phyloP scores from a whole-genome alignment of 805 yeast genomes.

The Candida parachauliodes region DNA sequence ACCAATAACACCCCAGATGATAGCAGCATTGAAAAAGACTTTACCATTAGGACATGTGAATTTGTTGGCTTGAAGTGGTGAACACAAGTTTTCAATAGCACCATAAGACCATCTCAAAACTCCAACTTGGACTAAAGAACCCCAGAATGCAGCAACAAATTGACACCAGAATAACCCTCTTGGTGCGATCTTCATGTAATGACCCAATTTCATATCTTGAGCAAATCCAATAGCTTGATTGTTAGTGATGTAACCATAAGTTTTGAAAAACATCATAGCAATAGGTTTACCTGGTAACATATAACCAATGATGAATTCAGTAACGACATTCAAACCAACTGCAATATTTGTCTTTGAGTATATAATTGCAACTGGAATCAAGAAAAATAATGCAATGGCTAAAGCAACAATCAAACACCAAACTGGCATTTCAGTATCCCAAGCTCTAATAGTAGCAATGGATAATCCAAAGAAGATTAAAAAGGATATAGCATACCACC shows the following conservation, averaged over 20 bases:
- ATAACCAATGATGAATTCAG: conserved; percentile 42
- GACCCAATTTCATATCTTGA: conserved; percentile 45
- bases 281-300: conserved; percentile 47
- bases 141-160: conserved; percentile 41
- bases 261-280: conserved; percentile 47
- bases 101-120: conserved; percentile 43
- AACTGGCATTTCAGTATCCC: conserved; percentile 43
- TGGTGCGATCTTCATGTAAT: conserved; percentile 42
- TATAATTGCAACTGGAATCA: conserved; percentile 37
- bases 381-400: conserved; percentile 34
- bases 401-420: conserved; percentile 39
- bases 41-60: conserved; percentile 42
- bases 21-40: conserved; percentile 41
- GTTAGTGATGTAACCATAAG: conserved; percentile 46
- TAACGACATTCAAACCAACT: conserved; percentile 40
- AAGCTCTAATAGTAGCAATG: conserved; percentile 34
- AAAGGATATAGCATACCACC: conserved; percentile 38
- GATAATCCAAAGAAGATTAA: conserved; percentile 29
- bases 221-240: conserved; percentile 48
- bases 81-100: conserved; percentile 31
- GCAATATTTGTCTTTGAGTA: conserved; percentile 24
- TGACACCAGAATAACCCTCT: conserved; percentile 41
- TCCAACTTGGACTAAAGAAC: conserved; percentile 36
- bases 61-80: conserved; percentile 20
- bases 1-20: conserved; percentile 43